A percentile compares a stretch with the other conserved stretches of the same genome.
These are phyloP conservation scores for Trypanosomatidae sp. DNA, from an alignment of 208 protist genomes.

Conservation along the genomic window DNA sequence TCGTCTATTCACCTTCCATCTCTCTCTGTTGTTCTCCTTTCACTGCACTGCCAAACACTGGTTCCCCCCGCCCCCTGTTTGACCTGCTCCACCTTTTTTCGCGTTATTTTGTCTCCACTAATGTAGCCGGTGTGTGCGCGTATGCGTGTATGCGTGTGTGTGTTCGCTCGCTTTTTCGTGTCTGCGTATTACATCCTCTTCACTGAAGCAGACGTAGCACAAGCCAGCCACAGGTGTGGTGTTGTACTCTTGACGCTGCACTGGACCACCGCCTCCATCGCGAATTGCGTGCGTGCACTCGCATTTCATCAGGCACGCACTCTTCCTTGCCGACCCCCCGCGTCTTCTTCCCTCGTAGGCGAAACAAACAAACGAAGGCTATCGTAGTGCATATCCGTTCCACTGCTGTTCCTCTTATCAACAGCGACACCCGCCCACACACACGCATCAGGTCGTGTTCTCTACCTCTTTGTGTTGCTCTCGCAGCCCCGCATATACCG, in stretches of 20 bases:
- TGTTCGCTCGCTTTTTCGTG: neutral
- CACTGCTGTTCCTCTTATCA: neutral
- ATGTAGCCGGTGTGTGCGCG: neutral
- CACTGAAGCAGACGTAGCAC: too few relatives aligned
- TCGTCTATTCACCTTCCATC: neutral
- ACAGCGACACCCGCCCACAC: neutral
- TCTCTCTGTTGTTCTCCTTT: neutral
- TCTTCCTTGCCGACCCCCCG: neutral
- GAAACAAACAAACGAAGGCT: neutral
- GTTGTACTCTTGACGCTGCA: too few relatives aligned
- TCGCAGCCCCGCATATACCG: neutral
- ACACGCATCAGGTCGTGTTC: neutral
- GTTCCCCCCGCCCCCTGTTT: neutral
- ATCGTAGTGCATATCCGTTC: neutral
- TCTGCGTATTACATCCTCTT: neutral
- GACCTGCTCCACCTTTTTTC: neutral
- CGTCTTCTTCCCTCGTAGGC: neutral
- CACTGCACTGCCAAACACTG: neutral
- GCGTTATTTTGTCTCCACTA: constrained; percentile 5
- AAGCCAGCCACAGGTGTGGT: too few relatives aligned
- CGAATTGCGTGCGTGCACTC: too few relatives aligned
- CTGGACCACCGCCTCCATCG: too few relatives aligned
- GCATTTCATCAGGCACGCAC: too few relatives aligned
- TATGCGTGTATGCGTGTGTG: constrained; percentile 12
- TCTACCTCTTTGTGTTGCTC: neutral